Evolutionary conservation across 768 basidiomycete genomes (phyloP), one percentile per base, ranked within the genome.

Genomic region (Trametes punicea): DNA sequence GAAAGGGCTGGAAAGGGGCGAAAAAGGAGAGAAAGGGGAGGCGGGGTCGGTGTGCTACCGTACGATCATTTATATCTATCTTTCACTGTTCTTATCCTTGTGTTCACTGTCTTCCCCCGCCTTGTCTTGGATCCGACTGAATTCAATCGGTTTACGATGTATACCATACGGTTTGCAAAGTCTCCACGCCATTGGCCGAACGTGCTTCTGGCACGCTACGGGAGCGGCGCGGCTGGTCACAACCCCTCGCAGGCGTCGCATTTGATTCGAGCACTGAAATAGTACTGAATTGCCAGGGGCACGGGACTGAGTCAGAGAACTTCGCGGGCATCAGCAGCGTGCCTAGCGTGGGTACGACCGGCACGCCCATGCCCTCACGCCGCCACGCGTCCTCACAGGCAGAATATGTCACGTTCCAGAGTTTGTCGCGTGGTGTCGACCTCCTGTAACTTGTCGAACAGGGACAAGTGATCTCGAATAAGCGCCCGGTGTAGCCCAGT

Each of bases 281-380:
- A 41, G 18, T n/a, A 23, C 42, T 33, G 33, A 23, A 8, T 8
- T 25, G 9, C 21, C 16, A 29, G 9, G 27, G 52, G 26, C 52
- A 54, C 52, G 52, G 36, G 52, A 46, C 34, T 34, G 15, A 33
- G 44, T n/a, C n/a, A 2, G 26, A 13, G 16, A 26, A 34, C 44
- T 45, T 38, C 52, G 44, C 2, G 11, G 11, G 33, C 52, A 54
- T 54, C 52, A 46, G 52, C 52, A 54, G 8, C 44, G 46, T 44
- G 25, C 20, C 34, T 31, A 34, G 44, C 44, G 52, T 45, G 51
- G 30, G 51, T 42, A 41, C 23, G n/a, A n/a, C n/a, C n/a, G n/a
- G n/a, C n/a, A n/a, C n/a, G n/a, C n/a, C n/a, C n/a, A n/a, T n/a
- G n/a, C n/a, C n/a, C n/a, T n/a, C n/a, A n/a, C n/a, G n/a, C n/a